phyloP scores from a whole-genome alignment of 2,329 filamentous ascomycete species.

The Calonectria hawksworthii region DNA sequence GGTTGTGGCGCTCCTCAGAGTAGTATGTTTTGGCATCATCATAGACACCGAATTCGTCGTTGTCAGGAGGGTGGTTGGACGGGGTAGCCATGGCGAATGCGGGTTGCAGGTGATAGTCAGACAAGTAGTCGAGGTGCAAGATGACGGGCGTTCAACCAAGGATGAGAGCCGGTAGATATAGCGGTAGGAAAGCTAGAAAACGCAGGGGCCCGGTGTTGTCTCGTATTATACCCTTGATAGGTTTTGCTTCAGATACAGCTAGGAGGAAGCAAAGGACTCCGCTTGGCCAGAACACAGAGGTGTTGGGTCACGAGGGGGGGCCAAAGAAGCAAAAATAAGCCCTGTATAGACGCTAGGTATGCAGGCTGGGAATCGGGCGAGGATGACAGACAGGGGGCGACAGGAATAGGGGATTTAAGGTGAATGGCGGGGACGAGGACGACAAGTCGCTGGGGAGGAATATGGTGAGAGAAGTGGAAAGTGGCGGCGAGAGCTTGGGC shows the following conservation, averaged over 20 bases:
- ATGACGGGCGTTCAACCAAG: constrained; percentile 13
- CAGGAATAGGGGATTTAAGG: constrained; percentile 5
- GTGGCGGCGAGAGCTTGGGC: constrained; percentile 46
- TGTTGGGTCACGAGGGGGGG: constrained; percentile 33
- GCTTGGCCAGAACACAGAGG: constrained; percentile 27
- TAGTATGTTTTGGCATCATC: constrained; percentile 74
- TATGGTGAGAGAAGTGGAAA: constrained; percentile 28
- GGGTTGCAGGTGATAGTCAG: constrained; percentile 14
- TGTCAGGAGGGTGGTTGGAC: constrained; percentile 50
- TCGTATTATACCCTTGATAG: constrained; percentile 23
- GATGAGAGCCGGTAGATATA: constrained; percentile 2
- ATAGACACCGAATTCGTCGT: constrained; percentile 65
- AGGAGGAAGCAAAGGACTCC: constrained; percentile 22
- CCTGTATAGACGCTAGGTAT: constrained; percentile 20
- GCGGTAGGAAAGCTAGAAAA: background rate
- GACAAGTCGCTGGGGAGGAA: constrained; percentile 33
- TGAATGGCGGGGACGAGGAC: constrained; percentile 25
- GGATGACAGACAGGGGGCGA: constrained; percentile 39
- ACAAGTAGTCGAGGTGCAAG: constrained; percentile 17
- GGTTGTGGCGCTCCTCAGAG: constrained; percentile 65
- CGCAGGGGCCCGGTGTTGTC: constrained; percentile 11
- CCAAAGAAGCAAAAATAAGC: constrained; percentile 33
- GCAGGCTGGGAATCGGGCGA: constrained; percentile 32
- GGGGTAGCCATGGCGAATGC: constrained; percentile 45
- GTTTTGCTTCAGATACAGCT: constrained; percentile 26